Conservation (phyloP, 2,329 filamentous ascomycete species). For the Aureobasidium pullulans region DNA sequence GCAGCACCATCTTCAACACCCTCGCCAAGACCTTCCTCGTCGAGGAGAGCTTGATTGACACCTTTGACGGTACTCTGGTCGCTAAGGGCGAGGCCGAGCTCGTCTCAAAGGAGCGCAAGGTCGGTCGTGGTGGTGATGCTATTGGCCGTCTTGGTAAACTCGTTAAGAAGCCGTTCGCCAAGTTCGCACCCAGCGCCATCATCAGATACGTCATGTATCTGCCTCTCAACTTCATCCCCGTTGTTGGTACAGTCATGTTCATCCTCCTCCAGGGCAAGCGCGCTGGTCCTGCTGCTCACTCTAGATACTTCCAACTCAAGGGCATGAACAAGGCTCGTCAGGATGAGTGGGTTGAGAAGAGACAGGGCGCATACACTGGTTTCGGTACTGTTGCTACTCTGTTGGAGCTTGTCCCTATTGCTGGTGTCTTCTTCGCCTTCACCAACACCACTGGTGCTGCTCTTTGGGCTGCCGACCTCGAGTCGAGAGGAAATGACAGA, state of each 20-base stretch:
- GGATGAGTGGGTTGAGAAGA: conserved; percentile 60
- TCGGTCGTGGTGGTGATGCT: conserved; percentile 51
- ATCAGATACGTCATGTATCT: conserved; percentile 78
- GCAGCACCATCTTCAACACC: conserved; percentile 43
- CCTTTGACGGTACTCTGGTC: conserved; percentile 69
- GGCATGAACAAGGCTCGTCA: conserved; percentile 62
- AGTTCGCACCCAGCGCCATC: conserved; percentile 51
- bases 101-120: conserved; percentile 65
- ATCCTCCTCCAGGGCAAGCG: conserved; percentile 59
- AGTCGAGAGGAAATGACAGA: conserved; percentile 19
- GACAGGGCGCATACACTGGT: conserved; percentile 66
- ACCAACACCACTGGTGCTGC: conserved; percentile 90
- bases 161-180: conserved; percentile 47
- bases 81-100: conserved; percentile 50
- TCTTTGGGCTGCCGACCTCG: conserved; percentile 71
- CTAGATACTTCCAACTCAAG: conserved; percentile 86
- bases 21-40: conserved; percentile 66
- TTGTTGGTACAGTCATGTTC: conserved; percentile 78
- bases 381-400: conserved; percentile 73
- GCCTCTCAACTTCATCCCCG: conserved; percentile 85
- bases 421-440: conserved; percentile 77
- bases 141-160: conserved; percentile 52
- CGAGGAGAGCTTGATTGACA: conserved; percentile 75
- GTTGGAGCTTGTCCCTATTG: conserved; percentile 77
- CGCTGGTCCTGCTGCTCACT: conserved; percentile 47